Evolutionary conservation across 2,329 filamentous ascomycete species (phyloP).

Genomic region (Fusarium mangiferae): DNA sequence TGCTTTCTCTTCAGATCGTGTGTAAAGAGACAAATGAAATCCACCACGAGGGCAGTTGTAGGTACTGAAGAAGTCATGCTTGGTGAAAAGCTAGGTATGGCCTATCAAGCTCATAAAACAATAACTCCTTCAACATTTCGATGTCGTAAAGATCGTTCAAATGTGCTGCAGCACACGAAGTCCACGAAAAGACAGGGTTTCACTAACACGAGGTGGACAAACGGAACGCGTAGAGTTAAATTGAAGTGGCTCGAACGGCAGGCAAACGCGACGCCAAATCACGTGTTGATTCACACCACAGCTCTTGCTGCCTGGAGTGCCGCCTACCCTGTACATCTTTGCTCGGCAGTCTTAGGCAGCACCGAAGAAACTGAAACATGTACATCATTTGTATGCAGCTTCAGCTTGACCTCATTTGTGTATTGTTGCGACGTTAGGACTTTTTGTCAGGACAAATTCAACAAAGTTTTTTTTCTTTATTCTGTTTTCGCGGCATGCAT

Average conservation of each 20-base stretch:
- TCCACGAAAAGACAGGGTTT: not conserved
- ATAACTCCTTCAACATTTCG: conserved; percentile 7
- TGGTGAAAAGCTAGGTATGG: not conserved
- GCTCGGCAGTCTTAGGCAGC: no score
- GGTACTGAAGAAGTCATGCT: conserved; percentile 33
- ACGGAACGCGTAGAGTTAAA: conserved; percentile 19
- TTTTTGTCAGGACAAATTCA: not conserved
- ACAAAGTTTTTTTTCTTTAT: not conserved
- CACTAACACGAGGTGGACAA: not conserved
- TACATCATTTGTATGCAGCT: not conserved
- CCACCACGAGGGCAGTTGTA: conserved; percentile 76
- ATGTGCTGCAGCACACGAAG: not conserved
- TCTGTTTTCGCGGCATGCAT: not conserved
- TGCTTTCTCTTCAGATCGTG: conserved; percentile 86
- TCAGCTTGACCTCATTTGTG: not conserved
- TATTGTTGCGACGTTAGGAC: not conserved
- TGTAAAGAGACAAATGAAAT: conserved; percentile 88
- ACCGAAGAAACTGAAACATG: not conserved
- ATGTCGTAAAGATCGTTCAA: not conserved
- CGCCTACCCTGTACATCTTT: not conserved
- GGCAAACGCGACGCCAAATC: conserved; percentile 34
- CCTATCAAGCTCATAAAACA: not conserved
- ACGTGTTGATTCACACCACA: conserved; percentile 15
- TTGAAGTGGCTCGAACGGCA: not conserved
- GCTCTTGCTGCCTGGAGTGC: conserved; percentile 12